phyloP scores from a whole-genome alignment of 768 basidiomycete species.

The Trametes cingulata region DNA sequence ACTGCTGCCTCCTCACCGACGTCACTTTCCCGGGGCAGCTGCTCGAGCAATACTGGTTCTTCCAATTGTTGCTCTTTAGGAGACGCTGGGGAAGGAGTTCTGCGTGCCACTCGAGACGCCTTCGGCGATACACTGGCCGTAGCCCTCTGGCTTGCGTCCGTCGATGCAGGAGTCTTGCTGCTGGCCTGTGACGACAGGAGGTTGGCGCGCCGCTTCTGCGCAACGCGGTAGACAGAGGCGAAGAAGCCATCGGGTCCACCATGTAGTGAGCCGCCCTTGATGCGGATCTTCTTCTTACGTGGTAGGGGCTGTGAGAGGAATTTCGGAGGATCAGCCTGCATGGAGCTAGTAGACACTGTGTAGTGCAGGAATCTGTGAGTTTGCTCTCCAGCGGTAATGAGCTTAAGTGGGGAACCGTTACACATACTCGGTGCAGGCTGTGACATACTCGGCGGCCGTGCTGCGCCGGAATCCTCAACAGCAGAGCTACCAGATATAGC shows the following conservation, averaged over 20 bases:
- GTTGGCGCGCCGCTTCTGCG: neutral
- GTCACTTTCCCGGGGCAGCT: too few relatives aligned
- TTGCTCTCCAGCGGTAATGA: too few relatives aligned
- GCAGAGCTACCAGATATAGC: neutral
- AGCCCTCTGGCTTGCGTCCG: neutral
- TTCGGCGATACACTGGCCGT: neutral
- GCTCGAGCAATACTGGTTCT: too few relatives aligned
- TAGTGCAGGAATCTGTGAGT: neutral
- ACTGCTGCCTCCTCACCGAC: too few relatives aligned
- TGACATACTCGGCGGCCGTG: neutral
- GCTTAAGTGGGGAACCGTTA: too few relatives aligned
- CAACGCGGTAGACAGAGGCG: neutral
- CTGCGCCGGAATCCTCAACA: neutral
- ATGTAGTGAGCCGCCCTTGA: neutral
- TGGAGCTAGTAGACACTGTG: neutral
- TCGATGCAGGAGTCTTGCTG: neutral
- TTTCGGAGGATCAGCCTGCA: neutral
- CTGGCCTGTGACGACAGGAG: neutral
- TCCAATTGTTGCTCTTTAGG: too few relatives aligned
- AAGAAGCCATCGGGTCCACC: constrained; percentile 13
- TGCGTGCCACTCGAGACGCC: neutral
- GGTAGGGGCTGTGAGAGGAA: neutral
- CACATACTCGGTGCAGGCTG: neutral
- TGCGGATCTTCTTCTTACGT: neutral
- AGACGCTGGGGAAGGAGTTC: neutral